Percentiles rank a stretch among this genome's conserved stretches.
Conservation (phyloP, 192 early-diverging fungal genomes). For the Coemansia interrupta region DNA sequence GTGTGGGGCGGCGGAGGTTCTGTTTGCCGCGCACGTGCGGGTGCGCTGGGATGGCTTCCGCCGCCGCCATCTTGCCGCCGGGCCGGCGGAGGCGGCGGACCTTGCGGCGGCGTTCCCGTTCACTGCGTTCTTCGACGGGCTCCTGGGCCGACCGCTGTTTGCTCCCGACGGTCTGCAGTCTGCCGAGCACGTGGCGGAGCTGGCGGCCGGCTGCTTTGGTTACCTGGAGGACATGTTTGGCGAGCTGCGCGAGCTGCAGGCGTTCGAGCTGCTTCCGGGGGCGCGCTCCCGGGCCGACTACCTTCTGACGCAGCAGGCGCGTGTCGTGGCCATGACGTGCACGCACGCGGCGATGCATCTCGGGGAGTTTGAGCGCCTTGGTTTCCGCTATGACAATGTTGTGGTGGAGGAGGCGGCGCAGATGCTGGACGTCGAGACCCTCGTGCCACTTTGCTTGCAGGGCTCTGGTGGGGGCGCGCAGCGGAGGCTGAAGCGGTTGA, state of each 20-base stretch:
- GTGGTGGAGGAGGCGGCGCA: constrained; percentile 98
- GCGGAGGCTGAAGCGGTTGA: constrained; percentile 68
- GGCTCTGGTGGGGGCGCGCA: no score
- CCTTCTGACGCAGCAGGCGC: constrained; percentile 90
- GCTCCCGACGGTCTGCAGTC: constrained; percentile 8
- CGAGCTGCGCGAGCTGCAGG: constrained; percentile 85
- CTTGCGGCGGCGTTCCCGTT: constrained; percentile 74
- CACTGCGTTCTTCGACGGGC: constrained; percentile 66
- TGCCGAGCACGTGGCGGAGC: constrained; percentile 56
- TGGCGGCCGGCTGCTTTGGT: constrained; percentile 75
- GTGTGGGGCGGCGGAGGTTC: constrained; percentile 90
- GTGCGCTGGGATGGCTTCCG: constrained; percentile 73
- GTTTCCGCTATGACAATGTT: constrained; percentile 93
- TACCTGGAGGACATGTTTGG: constrained; percentile 79
- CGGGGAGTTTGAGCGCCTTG: constrained; percentile 76
- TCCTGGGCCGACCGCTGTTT: constrained; percentile 62
- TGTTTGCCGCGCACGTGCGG: constrained; percentile 74
- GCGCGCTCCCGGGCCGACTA: constrained; percentile 82
- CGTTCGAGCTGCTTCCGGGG: constrained; percentile 88
- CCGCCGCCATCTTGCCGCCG: constrained; percentile 18
- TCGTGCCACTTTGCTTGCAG: constrained; percentile 89
- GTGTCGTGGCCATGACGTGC: constrained; percentile 96
- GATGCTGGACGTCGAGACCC: constrained; percentile 90
- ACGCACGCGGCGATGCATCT: constrained; percentile 92
- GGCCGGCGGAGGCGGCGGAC: not conserved